Percentiles rank a stretch among this genome's conserved stretches.
phyloP scores from a whole-genome alignment of 805 yeast genomes.

The Barnettozyma botsteinii region DNA sequence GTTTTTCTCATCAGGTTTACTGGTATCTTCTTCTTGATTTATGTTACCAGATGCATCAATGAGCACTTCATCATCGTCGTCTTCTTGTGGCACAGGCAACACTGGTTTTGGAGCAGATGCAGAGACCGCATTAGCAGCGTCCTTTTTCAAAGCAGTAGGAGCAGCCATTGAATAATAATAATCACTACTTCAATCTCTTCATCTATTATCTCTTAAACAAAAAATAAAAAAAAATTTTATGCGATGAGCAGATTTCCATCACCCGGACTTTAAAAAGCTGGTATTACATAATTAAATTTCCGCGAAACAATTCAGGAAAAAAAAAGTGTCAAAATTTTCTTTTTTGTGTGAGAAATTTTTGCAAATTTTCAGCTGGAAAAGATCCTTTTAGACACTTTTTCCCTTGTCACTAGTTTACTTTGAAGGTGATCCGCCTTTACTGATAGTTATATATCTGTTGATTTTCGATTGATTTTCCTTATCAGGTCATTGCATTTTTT shows the following conservation, averaged over 20 bases:
- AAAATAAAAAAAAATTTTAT: constrained; percentile 1
- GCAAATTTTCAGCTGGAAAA: too few relatives aligned
- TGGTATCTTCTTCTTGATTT: constrained; percentile 13
- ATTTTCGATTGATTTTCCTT: too few relatives aligned
- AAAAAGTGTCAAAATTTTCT: background rate
- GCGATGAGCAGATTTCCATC: constrained; percentile 4
- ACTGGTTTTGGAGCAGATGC: too few relatives aligned
- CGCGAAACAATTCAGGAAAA: background rate
- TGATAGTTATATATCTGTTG: too few relatives aligned
- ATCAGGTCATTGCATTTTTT: too few relatives aligned
- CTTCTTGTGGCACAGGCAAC: constrained; percentile 16
- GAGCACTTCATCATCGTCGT: constrained; percentile 33
- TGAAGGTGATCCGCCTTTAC: too few relatives aligned
- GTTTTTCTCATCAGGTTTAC: constrained; percentile 19
- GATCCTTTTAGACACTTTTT: too few relatives aligned
- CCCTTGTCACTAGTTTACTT: too few relatives aligned
- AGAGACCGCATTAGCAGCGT: constrained; percentile 1
- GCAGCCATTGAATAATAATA: constrained; percentile 35
- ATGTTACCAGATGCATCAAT: constrained; percentile 32
- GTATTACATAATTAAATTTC: background rate
- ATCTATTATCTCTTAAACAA: background rate
- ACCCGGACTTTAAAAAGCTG: background rate
- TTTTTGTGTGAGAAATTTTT: background rate
- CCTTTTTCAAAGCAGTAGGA: constrained; percentile 34
- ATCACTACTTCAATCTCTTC: background rate